These are phyloP conservation scores for Neoarthrinium moseri DNA, from an alignment of 2,329 filamentous ascomycete species.

Conservation along the genomic window DNA sequence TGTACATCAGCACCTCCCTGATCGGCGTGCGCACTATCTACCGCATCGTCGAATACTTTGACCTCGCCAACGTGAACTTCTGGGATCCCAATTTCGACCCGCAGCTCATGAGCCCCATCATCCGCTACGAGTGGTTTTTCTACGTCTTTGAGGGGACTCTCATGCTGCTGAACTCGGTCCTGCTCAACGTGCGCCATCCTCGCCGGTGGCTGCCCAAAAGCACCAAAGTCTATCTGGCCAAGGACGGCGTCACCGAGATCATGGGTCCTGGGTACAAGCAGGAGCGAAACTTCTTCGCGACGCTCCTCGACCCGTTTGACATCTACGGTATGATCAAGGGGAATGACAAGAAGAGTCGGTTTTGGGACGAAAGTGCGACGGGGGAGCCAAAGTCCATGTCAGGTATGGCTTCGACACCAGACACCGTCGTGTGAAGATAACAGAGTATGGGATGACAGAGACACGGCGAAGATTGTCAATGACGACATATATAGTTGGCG, in stretches of 20 bases:
- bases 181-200: conserved; percentile 52
- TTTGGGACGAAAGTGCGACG: conserved; percentile 40
- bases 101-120: conserved; percentile 36
- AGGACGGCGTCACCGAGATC: conserved; percentile 43
- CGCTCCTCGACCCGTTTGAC: conserved; percentile 41
- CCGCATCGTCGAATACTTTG: conserved; percentile 59
- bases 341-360: conserved; percentile 29
- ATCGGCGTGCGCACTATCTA: conserved; percentile 56
- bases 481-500: no score
- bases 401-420: no score
- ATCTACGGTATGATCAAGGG: conserved; percentile 32
- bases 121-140: conserved; percentile 60
- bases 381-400: no score
- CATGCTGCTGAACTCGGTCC: conserved; percentile 49
- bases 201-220: conserved; percentile 46
- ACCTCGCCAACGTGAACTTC: conserved; percentile 38
- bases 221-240: conserved; percentile 47
- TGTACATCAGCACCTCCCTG: conserved; percentile 50
- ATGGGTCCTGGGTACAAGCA: conserved; percentile 49
- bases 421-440: no score
- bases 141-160: conserved; percentile 55
- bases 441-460: no score
- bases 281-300: conserved; percentile 39
- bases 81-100: conserved; percentile 36
- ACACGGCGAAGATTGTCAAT: no score